These are phyloP conservation scores for Eucalyptus erythrocorys DNA, from an alignment of 345 rosid species.

Conservation along the genomic window DNA sequence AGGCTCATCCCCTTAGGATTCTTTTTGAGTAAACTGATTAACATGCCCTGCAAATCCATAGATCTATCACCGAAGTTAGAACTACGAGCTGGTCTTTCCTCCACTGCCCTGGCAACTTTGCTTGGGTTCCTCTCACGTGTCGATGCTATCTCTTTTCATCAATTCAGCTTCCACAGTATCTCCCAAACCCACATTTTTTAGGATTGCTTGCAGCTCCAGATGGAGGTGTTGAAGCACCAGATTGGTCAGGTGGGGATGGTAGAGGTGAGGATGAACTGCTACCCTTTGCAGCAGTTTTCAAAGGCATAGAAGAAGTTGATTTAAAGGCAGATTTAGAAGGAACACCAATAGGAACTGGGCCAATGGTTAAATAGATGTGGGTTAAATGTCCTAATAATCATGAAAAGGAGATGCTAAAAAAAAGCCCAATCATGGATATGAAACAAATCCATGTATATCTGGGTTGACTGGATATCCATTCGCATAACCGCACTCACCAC, in stretches of 20 bases:
- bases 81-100: constrained; percentile 34
- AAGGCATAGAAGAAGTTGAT: constrained; percentile 17
- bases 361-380: neutral
- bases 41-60: constrained; percentile 44
- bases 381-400: neutral
- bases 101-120: constrained; percentile 15
- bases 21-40: constrained; percentile 51
- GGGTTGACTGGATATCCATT: neutral
- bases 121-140: constrained; percentile 40
- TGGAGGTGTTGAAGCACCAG: constrained; percentile 40
- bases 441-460: neutral
- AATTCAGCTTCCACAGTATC: constrained; percentile 17
- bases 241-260: constrained; percentile 46
- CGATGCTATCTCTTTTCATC: constrained; percentile 39
- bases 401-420: neutral
- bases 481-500: constrained; percentile 26
- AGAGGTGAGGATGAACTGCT: constrained; percentile 63
- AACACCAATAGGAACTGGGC: constrained; percentile 18
- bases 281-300: constrained; percentile 31
- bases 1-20: constrained; percentile 73
- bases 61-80: no score
- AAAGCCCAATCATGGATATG: neutral
- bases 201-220: constrained; percentile 28
- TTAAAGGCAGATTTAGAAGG: constrained; percentile 41
- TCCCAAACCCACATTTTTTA: constrained; percentile 24